Percentiles rank a stretch among this genome's conserved stretches.
phyloP scores from a whole-genome alignment of 176 grass and related monocot genomes.

The Rhynchospora pubera region DNA sequence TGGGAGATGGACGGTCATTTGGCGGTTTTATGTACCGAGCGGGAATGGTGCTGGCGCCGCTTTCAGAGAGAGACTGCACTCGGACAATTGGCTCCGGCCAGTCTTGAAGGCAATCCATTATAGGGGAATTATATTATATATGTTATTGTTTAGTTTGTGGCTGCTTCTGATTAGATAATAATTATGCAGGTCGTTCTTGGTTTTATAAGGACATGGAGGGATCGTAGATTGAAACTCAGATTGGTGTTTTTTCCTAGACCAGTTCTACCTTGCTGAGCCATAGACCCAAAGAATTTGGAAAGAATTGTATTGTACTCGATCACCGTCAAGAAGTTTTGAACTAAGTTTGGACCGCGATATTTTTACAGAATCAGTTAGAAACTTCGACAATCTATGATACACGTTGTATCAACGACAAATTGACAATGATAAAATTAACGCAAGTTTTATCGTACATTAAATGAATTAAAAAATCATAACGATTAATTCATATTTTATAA shows the following conservation, averaged over 20 bases:
- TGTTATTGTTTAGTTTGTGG: neutral
- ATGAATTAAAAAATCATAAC: too few relatives aligned
- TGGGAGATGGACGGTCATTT: slow-evolving; percentile 31
- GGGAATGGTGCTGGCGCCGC: slow-evolving; percentile 42
- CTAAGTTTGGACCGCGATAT: too few relatives aligned
- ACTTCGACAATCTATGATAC: too few relatives aligned
- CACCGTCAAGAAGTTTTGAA: neutral
- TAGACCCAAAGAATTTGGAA: neutral
- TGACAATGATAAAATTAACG: too few relatives aligned
- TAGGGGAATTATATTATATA: slow-evolving; percentile 31
- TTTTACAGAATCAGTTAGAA: too few relatives aligned
- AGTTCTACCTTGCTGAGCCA: slow-evolving; percentile 12
- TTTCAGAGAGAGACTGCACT: slow-evolving; percentile 56
- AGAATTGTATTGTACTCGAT: neutral
- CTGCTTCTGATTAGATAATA: neutral
- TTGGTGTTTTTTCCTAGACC: slow-evolving; percentile 2
- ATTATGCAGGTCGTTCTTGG: neutral
- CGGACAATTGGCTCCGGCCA: slow-evolving; percentile 80
- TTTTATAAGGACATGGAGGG: slow-evolving; percentile 12
- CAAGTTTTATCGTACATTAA: too few relatives aligned
- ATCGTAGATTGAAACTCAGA: slow-evolving; percentile 27
- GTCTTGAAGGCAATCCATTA: slow-evolving; percentile 53
- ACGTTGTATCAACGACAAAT: too few relatives aligned
- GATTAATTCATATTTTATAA: too few relatives aligned
- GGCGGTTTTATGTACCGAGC: slow-evolving; percentile 57